phyloP scores from a whole-genome alignment of 2,329 filamentous ascomycete genomes.

The Rutstroemia sydowiana region DNA sequence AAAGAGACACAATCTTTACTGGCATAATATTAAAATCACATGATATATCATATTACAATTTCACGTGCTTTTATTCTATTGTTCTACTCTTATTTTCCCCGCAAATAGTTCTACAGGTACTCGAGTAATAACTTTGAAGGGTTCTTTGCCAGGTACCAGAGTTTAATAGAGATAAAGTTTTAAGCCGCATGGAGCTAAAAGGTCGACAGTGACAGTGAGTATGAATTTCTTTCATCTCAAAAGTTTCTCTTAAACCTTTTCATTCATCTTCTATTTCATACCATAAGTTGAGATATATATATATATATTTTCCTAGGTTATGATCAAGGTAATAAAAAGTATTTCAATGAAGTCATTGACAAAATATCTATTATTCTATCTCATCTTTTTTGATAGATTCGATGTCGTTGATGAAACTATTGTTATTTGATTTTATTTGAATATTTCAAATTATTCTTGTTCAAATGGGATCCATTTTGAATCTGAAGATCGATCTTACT shows the following conservation, averaged over 20 bases:
- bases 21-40: too few relatives aligned
- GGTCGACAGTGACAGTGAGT: constrained; percentile 8
- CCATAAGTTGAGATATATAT: too few relatives aligned
- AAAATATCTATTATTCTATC: neutral
- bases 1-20: too few relatives aligned
- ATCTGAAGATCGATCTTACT: neutral
- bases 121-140: too few relatives aligned
- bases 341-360: neutral
- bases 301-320: neutral
- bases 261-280: neutral
- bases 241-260: neutral
- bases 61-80: too few relatives aligned
- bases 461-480: neutral
- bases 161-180: constrained; percentile 18
- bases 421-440: neutral
- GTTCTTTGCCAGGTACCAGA: constrained; percentile 7
- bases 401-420: neutral
- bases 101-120: too few relatives aligned
- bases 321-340: neutral
- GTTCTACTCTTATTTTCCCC: too few relatives aligned
- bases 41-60: too few relatives aligned
- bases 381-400: neutral
- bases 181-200: constrained; percentile 15
- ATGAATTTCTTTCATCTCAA: neutral
- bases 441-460: neutral